Percentiles rank a stretch among this genome's conserved stretches.
Conservation (phyloP, 495 filamentous ascomycete genomes). For the Talaromyces borbonicus region DNA sequence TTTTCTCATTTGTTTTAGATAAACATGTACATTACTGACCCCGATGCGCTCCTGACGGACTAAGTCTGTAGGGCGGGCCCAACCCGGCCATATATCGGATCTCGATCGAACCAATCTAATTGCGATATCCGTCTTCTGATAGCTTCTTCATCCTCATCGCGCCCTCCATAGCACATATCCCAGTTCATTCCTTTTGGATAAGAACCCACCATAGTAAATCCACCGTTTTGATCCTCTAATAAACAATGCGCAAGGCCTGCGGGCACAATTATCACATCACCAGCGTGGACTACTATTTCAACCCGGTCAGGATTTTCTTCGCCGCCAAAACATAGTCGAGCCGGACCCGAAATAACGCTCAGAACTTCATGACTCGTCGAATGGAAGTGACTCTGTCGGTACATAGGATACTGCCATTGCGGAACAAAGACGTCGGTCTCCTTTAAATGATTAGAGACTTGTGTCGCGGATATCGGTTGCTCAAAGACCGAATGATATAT, state of each 20-base stretch:
- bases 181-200: conserved; percentile 49
- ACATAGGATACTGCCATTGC: conserved; percentile 64
- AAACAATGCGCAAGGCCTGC: conserved; percentile 57
- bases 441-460: conserved; percentile 44
- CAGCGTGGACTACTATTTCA: conserved; percentile 42
- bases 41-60: no score
- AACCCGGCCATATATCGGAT: conserved; percentile 50
- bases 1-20: neutral
- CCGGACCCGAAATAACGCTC: conserved; percentile 45
- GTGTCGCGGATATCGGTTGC: conserved; percentile 25
- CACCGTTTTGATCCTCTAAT: conserved; percentile 42
- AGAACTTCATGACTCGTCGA: conserved; percentile 58
- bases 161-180: conserved; percentile 62
- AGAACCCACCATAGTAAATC: conserved; percentile 57
- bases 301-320: conserved; percentile 50
- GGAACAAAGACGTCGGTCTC: conserved; percentile 44
- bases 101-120: conserved; percentile 45
- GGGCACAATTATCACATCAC: conserved; percentile 57
- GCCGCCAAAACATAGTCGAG: conserved; percentile 56
- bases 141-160: conserved; percentile 35
- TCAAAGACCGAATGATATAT: conserved; percentile 49
- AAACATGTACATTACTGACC: no score
- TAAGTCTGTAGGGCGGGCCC: conserved; percentile 40
- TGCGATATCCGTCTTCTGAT: conserved; percentile 35
- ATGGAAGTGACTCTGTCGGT: conserved; percentile 54